Evolutionary conservation across 1,139 yeast species (phyloP).

Genomic region (Diutina scorzettiae): DNA sequence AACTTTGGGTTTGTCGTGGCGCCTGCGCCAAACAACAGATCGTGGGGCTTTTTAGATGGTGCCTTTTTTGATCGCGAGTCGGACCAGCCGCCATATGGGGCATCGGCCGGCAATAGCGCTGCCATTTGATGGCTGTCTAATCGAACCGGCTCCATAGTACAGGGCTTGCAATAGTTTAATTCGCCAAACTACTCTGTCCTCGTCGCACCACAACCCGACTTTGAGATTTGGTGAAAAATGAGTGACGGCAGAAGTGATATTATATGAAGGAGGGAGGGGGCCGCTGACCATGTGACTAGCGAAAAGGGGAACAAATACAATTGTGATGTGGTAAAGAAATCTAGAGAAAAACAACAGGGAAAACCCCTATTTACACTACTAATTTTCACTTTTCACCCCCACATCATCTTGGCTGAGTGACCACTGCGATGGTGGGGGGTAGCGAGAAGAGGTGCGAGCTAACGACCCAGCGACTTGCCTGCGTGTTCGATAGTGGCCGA

Average conservation of each 20-base stretch:
- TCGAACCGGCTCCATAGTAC: constrained; percentile 2
- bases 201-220: neutral
- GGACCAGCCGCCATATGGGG: neutral
- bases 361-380: too few relatives aligned
- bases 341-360: too few relatives aligned
- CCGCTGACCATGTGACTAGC: neutral
- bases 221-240: constrained; percentile 2
- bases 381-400: too few relatives aligned
- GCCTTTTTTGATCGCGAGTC: neutral
- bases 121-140: neutral
- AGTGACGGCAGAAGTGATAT: neutral
- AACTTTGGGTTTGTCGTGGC: neutral
- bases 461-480: too few relatives aligned
- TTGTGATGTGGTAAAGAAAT: too few relatives aligned
- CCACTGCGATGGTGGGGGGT: too few relatives aligned
- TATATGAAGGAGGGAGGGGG: constrained; percentile 1
- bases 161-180: neutral
- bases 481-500: too few relatives aligned
- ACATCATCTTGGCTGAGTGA: too few relatives aligned
- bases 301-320: too few relatives aligned
- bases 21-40: constrained; percentile 1
- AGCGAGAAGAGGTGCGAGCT: too few relatives aligned
- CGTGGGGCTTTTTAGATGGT: neutral
- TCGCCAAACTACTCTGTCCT: too few relatives aligned
- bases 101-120: neutral